Percentiles rank a stretch among this genome's conserved stretches.
Conservation (phyloP, 352 stramenopile genomes). For the Phytophthora melonis region DNA sequence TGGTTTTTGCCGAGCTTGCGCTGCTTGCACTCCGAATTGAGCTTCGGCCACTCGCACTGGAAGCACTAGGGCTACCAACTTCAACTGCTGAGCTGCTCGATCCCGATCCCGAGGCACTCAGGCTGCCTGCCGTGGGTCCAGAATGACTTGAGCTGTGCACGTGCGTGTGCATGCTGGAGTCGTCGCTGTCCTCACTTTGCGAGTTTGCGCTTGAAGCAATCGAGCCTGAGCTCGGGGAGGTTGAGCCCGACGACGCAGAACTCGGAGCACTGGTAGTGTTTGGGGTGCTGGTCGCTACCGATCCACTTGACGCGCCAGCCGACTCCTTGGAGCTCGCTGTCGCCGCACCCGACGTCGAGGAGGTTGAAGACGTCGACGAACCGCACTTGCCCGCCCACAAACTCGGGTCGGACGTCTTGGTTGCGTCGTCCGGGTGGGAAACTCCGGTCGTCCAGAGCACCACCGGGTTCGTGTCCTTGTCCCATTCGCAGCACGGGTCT, state of each 20-base stretch:
- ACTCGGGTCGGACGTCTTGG: conserved; percentile 26
- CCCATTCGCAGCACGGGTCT: conserved; percentile 68
- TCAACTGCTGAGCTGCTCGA: conserved; percentile 9
- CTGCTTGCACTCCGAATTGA: conserved; percentile 9
- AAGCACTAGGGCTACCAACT: conserved; percentile 14
- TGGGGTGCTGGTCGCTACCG: background rate
- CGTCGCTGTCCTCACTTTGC: background rate
- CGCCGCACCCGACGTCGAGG: background rate
- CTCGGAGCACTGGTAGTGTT: background rate
- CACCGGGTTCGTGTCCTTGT: conserved; percentile 22
- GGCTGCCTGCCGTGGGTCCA: background rate
- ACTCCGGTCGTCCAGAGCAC: conserved; percentile 31
- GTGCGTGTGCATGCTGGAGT: background rate
- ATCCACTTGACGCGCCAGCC: background rate
- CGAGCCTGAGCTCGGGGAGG: background rate
- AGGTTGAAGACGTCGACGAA: background rate
- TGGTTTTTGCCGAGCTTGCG: background rate
- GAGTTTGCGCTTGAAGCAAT: background rate
- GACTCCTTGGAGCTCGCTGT: background rate
- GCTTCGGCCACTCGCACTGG: background rate
- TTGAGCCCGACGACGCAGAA: background rate
- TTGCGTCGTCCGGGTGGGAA: conserved; percentile 33
- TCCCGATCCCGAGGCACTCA: conserved; percentile 5
- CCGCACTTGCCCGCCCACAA: conserved; percentile 28
- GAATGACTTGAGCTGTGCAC: background rate